A percentile compares a stretch with the other conserved stretches of the same genome.
These are phyloP conservation scores for Cavenderia fasciculata DNA, from an alignment of 78 protist species.

Conservation along the genomic window DNA sequence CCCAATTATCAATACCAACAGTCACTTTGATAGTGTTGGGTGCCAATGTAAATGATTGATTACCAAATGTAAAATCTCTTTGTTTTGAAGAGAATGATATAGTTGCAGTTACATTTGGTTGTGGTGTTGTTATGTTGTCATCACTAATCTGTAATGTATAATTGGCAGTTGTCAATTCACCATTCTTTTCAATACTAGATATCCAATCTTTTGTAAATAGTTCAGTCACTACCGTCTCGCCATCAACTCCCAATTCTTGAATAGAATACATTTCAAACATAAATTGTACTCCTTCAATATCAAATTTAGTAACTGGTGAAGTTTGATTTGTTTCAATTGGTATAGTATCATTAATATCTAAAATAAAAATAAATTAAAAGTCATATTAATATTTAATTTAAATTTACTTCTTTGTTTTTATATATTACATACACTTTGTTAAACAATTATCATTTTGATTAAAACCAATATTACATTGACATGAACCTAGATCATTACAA, in stretches of 20 bases:
- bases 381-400: background rate
- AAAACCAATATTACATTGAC: background rate
- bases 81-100: background rate
- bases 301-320: background rate
- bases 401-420: background rate
- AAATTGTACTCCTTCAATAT: background rate
- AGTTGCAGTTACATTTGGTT: background rate
- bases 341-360: background rate
- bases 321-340: background rate
- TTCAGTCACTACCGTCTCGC: background rate
- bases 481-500: background rate
- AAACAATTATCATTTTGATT: background rate
- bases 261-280: background rate
- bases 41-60: background rate
- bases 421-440: background rate
- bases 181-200: background rate
- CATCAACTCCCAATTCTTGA: slow-evolving; percentile 11
- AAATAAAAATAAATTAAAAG: background rate
- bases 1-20: slow-evolving; percentile 7
- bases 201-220: slow-evolving; percentile 2
- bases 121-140: background rate
- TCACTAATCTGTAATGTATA: background rate
- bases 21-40: slow-evolving; percentile 31
- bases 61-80: slow-evolving; percentile 12
- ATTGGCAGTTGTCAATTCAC: background rate